Evolutionary conservation across 768 basidiomycete genomes (phyloP).

Genomic region (Leucocoprinus sp.): DNA sequence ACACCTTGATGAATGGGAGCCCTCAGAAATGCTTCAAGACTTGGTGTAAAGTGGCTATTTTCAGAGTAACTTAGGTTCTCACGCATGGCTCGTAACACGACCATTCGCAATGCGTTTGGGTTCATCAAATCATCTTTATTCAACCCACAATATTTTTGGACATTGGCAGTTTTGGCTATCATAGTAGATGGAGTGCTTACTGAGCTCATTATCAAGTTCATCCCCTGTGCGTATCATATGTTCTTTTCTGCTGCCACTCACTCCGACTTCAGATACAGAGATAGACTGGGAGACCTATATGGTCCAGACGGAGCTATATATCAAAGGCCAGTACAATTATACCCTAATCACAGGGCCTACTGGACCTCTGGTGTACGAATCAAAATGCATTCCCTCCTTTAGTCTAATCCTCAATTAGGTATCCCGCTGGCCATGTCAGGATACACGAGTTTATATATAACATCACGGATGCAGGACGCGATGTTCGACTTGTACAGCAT

Average conservation of each 20-base stretch:
- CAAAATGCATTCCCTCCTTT: conserved; percentile 15
- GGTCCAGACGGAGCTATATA: conserved; percentile 71
- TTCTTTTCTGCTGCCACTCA: conserved; percentile 14
- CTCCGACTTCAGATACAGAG: conserved; percentile 69
- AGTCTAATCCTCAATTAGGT: conserved; percentile 38
- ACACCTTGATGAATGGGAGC: no score
- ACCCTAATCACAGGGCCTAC: conserved; percentile 78
- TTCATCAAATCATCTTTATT: conserved; percentile 32
- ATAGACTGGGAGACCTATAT: conserved; percentile 99
- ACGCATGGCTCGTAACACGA: conserved; percentile 13
- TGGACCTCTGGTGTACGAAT: conserved; percentile 76
- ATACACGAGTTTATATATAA: conserved; percentile 66
- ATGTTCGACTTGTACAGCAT: conserved; percentile 62
- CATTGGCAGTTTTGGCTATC: conserved; percentile 53
- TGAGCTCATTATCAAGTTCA: conserved; percentile 67
- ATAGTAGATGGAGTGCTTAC: conserved; percentile 74
- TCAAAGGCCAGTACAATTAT: conserved; percentile 81
- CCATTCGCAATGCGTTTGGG: conserved; percentile 15
- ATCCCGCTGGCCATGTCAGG: conserved; percentile 89
- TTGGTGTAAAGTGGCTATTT: no score
- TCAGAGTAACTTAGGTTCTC: background rate
- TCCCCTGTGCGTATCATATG: conserved; percentile 65
- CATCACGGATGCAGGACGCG: conserved; percentile 52
- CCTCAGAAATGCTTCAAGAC: no score
- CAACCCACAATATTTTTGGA: conserved; percentile 58